Conservation (phyloP, 2,329 filamentous ascomycete species). For the Cercospora sp. region DNA sequence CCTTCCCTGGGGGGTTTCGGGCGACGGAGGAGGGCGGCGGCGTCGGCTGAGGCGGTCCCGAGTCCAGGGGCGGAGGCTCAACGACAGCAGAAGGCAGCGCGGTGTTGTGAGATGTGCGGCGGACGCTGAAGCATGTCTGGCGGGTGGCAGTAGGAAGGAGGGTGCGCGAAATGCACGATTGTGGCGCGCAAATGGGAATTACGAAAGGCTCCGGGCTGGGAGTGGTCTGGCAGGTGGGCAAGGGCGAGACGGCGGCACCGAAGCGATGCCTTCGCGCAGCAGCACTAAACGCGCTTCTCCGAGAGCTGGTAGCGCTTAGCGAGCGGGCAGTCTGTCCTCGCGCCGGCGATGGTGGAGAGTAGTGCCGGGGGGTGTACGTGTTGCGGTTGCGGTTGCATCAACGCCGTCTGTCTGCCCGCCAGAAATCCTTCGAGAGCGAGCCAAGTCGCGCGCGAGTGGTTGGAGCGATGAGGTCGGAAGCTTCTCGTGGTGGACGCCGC, state of each 20-base stretch:
- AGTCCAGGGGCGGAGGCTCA: background rate
- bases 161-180: background rate
- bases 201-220: background rate
- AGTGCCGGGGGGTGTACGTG: background rate
- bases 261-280: background rate
- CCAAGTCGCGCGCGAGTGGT: background rate
- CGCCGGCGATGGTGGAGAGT: background rate
- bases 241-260: constrained; percentile 2
- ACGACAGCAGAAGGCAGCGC: background rate
- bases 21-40: background rate
- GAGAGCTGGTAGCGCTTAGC: background rate
- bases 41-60: background rate
- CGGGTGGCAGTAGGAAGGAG: background rate
- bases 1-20: background rate
- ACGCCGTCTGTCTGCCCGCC: background rate
- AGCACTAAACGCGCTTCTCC: constrained; percentile 1
- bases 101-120: background rate
- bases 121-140: background rate
- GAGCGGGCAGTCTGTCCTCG: background rate
- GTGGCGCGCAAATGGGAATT: constrained; percentile 1
- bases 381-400: background rate
- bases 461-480: background rate
- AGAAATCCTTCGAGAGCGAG: constrained; percentile 4
- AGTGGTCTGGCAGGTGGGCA: background rate
- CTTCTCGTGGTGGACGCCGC: background rate